Evolutionary conservation across 2,329 filamentous ascomycete species (phyloP).

Genomic region (Phialophora macrospora): DNA sequence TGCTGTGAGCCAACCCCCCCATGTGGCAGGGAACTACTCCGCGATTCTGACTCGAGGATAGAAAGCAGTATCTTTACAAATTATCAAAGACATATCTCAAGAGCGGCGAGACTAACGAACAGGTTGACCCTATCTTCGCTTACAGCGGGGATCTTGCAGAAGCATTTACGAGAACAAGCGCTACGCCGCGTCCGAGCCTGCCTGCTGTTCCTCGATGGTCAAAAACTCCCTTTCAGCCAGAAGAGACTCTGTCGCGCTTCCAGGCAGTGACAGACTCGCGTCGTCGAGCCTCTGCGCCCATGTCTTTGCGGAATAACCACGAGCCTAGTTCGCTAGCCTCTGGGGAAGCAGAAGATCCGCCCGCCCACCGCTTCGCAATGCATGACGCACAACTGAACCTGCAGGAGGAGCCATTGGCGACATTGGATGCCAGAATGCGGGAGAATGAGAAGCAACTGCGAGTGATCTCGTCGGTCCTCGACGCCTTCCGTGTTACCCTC

Average conservation of each 20-base stretch:
- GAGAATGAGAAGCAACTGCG: slow-evolving; percentile 32
- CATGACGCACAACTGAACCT: slow-evolving; percentile 9
- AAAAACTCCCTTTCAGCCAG: slow-evolving; percentile 19
- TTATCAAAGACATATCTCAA: slow-evolving; percentile 36
- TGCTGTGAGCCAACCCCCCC: slow-evolving; percentile 28
- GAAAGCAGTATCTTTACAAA: slow-evolving; percentile 38
- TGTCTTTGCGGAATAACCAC: slow-evolving; percentile 1
- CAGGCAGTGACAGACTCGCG: slow-evolving; percentile 15
- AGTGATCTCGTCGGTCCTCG: slow-evolving; percentile 28
- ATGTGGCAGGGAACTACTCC: too few relatives aligned
- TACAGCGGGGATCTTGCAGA: slow-evolving; percentile 18
- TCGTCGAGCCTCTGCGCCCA: slow-evolving; percentile 5
- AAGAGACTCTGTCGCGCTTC: slow-evolving; percentile 14
- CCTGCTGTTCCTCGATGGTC: slow-evolving; percentile 20
- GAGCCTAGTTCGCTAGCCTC: background rate
- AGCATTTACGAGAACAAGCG: slow-evolving; percentile 20
- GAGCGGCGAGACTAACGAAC: slow-evolving; percentile 27
- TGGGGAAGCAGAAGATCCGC: background rate
- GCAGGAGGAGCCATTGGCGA: slow-evolving; percentile 22
- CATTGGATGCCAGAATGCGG: slow-evolving; percentile 23
- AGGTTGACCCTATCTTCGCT: slow-evolving; percentile 32
- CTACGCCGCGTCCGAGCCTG: slow-evolving; percentile 16
- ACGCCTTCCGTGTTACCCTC: slow-evolving; percentile 27
- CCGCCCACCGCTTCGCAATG: background rate
- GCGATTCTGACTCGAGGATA: slow-evolving; percentile 9